phyloP scores from a whole-genome alignment of 495 filamentous ascomycete genomes.

The Recurvomyces mirabilis region DNA sequence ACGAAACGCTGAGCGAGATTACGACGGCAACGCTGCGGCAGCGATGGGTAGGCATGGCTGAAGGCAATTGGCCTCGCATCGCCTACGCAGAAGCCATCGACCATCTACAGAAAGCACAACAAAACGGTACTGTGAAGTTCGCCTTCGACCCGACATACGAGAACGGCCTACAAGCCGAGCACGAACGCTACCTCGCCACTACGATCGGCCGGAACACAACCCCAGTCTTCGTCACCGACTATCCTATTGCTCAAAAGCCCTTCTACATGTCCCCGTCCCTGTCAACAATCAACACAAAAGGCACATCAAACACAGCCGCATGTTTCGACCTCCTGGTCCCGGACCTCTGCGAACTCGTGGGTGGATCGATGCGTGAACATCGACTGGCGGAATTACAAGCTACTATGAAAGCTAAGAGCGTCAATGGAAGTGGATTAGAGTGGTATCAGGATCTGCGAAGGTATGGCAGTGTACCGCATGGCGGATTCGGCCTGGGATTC shows the following conservation, averaged over 20 bases:
- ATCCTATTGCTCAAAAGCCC: constrained; percentile 74
- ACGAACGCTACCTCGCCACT: constrained; percentile 79
- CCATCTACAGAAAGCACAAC: constrained; percentile 49
- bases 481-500: constrained; percentile 89
- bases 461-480: constrained; percentile 91
- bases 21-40: constrained; percentile 38
- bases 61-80: constrained; percentile 63
- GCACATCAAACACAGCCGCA: constrained; percentile 52
- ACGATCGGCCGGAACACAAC: constrained; percentile 48
- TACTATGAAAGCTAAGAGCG: constrained; percentile 58
- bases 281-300: constrained; percentile 4
- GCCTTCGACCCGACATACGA: constrained; percentile 56
- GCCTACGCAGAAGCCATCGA: constrained; percentile 73
- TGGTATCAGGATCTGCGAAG: constrained; percentile 95
- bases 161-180: constrained; percentile 74
- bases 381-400: constrained; percentile 56
- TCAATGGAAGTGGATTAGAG: constrained; percentile 40
- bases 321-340: constrained; percentile 95
- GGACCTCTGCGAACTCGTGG: constrained; percentile 77
- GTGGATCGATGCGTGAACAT: constrained; percentile 90
- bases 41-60: constrained; percentile 61
- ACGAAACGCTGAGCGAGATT: constrained; percentile 26
- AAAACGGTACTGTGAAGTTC: constrained; percentile 42
- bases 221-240: constrained; percentile 89
- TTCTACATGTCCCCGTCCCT: constrained; percentile 82